Evolutionary conservation across 2,329 filamentous ascomycete species (phyloP).

Genomic region (Beauveria sp.): DNA sequence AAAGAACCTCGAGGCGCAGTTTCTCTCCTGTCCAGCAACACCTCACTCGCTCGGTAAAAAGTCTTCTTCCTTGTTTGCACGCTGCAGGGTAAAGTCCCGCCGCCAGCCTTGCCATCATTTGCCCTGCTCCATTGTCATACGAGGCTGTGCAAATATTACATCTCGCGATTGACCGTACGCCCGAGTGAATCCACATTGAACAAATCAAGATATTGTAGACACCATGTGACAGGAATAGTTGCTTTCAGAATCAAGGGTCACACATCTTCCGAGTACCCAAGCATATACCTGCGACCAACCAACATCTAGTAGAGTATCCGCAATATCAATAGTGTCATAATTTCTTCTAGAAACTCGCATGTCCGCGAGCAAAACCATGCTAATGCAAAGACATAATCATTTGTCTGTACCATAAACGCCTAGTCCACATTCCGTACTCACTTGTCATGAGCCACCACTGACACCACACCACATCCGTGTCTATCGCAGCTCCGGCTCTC

Average conservation of each 20-base stretch:
- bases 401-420: not conserved
- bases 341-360: not conserved
- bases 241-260: too few relatives aligned
- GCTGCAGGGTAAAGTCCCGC: not conserved
- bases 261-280: too few relatives aligned
- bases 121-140: not conserved
- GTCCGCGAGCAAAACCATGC: not conserved
- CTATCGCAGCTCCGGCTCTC: constrained; percentile 35
- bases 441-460: not conserved
- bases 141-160: not conserved
- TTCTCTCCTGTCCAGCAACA: too few relatives aligned
- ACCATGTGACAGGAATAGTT: too few relatives aligned
- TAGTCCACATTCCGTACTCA: not conserved
- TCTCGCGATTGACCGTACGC: too few relatives aligned
- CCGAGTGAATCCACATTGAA: too few relatives aligned
- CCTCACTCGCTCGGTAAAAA: too few relatives aligned
- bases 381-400: not conserved
- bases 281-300: too few relatives aligned
- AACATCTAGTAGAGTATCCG: not conserved
- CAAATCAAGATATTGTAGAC: too few relatives aligned
- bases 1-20: too few relatives aligned
- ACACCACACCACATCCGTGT: not conserved
- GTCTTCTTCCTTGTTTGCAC: too few relatives aligned
- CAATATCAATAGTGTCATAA: not conserved
- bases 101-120: not conserved